These are phyloP conservation scores for Cystobasidium onofrii DNA, from an alignment of 768 basidiomycete species.

Conservation along the genomic window DNA sequence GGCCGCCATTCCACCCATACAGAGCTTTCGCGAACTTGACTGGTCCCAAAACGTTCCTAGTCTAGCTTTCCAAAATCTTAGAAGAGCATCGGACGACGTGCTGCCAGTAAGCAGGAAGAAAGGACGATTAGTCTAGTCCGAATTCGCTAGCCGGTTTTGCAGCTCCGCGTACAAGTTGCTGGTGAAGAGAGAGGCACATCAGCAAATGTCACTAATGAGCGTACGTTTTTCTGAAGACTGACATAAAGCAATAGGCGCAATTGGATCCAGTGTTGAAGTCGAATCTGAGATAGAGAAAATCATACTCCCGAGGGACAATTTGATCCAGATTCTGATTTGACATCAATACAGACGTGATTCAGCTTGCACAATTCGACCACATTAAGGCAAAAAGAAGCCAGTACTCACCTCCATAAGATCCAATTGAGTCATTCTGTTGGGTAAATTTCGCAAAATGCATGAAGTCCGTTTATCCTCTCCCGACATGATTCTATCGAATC, in stretches of 20 bases:
- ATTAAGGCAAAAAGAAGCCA: not conserved
- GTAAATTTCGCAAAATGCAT: slow-evolving; percentile 78
- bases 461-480: slow-evolving; percentile 49
- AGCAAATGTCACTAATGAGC: too few species aligned
- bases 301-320: slow-evolving; percentile 19
- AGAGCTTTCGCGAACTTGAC: slow-evolving; percentile 81
- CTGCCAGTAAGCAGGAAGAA: slow-evolving; percentile 42
- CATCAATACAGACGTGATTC: slow-evolving; percentile 28
- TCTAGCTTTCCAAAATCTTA: slow-evolving; percentile 63
- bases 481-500: slow-evolving; percentile 63
- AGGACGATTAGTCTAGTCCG: too few species aligned
- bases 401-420: slow-evolving; percentile 17
- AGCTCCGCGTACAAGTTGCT: too few species aligned
- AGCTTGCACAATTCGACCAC: not conserved
- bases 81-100: slow-evolving; percentile 65
- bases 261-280: slow-evolving; percentile 44
- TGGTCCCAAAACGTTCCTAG: slow-evolving; percentile 84
- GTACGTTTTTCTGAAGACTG: slow-evolving; percentile 50
- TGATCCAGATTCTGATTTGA: slow-evolving; percentile 14
- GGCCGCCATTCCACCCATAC: slow-evolving; percentile 73
- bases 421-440: slow-evolving; percentile 56
- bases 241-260: slow-evolving; percentile 63
- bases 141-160: too few species aligned
- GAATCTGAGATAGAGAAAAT: slow-evolving; percentile 56
- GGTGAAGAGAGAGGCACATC: too few species aligned